A percentile compares a stretch with the other conserved stretches of the same genome.
Evolutionary conservation across 306 rosid genomes (phyloP).

Genomic region (Parietaria judaica): DNA sequence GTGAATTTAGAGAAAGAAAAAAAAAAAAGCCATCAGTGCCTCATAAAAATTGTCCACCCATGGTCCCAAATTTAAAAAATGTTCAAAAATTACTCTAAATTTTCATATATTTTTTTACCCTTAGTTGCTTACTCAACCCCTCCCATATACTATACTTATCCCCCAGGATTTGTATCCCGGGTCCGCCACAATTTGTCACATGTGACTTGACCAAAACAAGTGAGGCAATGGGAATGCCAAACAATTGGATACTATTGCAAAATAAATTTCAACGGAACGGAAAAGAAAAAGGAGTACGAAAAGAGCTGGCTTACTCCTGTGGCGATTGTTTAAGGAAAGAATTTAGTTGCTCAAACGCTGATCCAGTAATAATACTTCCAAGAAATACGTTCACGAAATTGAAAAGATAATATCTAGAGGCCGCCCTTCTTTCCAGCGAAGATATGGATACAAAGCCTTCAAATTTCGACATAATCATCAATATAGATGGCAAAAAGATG

Average conservation of each 20-base stretch:
- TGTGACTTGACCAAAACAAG: no score
- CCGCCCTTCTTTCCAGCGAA: slow-evolving; percentile 81
- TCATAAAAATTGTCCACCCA: no score
- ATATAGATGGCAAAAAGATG: slow-evolving; percentile 78
- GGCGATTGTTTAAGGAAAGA: slow-evolving; percentile 65
- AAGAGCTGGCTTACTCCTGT: slow-evolving; percentile 36
- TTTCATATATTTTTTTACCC: no score
- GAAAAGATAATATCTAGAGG: slow-evolving; percentile 83
- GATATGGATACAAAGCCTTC: slow-evolving; percentile 75
- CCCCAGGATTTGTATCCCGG: no score
- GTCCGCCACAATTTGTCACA: no score
- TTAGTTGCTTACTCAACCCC: no score
- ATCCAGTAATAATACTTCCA: slow-evolving; percentile 75
- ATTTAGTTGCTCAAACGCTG: slow-evolving; percentile 73
- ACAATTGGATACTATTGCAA: background rate
- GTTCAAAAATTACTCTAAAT: no score
- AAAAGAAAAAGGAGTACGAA: background rate
- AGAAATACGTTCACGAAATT: slow-evolving; percentile 79
- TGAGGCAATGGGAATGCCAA: background rate
- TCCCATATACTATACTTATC: no score
- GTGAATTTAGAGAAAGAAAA: background rate
- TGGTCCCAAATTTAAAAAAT: no score
- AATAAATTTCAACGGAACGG: background rate
- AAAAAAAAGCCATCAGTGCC: background rate
- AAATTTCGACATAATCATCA: slow-evolving; percentile 98